These are phyloP conservation scores for Aurifilum marmelostoma DNA, from an alignment of 2,329 filamentous ascomycete genomes.

Conservation along the genomic window DNA sequence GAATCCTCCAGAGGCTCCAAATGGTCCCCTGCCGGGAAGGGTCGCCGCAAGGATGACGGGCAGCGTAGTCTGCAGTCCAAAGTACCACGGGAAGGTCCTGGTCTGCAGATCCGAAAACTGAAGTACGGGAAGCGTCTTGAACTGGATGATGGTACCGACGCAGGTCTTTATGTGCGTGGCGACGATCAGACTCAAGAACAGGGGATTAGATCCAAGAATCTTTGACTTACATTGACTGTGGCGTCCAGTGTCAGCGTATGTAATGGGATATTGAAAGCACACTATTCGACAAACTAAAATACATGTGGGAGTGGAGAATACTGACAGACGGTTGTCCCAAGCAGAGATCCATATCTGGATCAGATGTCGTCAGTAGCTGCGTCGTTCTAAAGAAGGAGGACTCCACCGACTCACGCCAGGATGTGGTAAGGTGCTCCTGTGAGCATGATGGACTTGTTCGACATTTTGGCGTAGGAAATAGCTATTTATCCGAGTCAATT, in stretches of 20 bases:
- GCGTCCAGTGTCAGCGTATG: constrained; percentile 11
- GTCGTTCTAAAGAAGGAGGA: background rate
- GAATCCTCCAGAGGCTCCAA: constrained; percentile 52
- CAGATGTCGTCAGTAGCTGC: constrained; percentile 28
- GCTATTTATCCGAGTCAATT: background rate
- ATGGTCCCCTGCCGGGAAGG: constrained; percentile 65
- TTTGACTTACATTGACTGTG: constrained; percentile 26
- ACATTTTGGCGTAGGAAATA: constrained; percentile 45
- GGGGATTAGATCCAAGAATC: background rate
- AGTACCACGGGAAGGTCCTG: constrained; percentile 86
- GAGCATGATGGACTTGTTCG: constrained; percentile 54
- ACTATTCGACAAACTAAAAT: background rate
- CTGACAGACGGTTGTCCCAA: constrained; percentile 88
- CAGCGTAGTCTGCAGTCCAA: constrained; percentile 76
- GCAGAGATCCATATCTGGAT: constrained; percentile 78
- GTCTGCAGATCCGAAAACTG: constrained; percentile 82
- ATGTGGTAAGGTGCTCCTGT: constrained; percentile 76
- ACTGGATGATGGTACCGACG: constrained; percentile 73
- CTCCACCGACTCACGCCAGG: constrained; percentile 57
- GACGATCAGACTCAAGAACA: constrained; percentile 18
- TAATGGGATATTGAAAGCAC: background rate
- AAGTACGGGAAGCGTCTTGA: constrained; percentile 73
- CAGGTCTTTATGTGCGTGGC: constrained; percentile 63
- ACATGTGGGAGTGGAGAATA: background rate
- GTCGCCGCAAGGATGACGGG: constrained; percentile 77